phyloP scores from a whole-genome alignment of 805 yeast species.

The Saccharomyces jurei region DNA sequence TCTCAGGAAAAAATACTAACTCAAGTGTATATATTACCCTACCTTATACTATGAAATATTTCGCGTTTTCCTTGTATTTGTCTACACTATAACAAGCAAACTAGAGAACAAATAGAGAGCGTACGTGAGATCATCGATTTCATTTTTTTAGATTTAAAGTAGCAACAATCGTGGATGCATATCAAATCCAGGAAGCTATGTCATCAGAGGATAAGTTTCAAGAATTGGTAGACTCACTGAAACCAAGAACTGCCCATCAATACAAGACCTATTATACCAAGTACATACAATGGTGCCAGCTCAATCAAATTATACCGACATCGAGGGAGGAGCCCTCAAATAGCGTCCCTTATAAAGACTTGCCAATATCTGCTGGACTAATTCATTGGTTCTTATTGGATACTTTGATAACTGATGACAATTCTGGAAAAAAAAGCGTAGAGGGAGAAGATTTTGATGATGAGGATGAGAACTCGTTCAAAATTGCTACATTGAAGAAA shows the following conservation, averaged over 20 bases:
- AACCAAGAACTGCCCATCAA: slow-evolving; percentile 24
- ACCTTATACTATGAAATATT: not conserved
- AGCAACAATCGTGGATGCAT: not conserved
- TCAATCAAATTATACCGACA: slow-evolving; percentile 6
- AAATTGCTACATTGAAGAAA: slow-evolving; percentile 16
- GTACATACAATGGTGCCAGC: slow-evolving; percentile 24
- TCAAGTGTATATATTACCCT: not conserved
- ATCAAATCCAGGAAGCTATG: not conserved
- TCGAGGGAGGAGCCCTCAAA: slow-evolving; percentile 1
- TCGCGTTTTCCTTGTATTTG: not conserved
- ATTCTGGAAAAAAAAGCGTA: not conserved
- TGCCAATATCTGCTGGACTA: slow-evolving; percentile 19
- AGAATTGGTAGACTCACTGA: slow-evolving; percentile 17
- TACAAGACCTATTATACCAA: slow-evolving; percentile 23
- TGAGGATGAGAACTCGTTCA: slow-evolving; percentile 7
- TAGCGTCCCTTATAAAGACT: slow-evolving; percentile 9
- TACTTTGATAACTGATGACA: slow-evolving; percentile 7
- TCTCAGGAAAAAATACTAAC: too few relatives aligned
- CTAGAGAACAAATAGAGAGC: not conserved
- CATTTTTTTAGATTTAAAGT: not conserved
- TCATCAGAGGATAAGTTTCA: slow-evolving; percentile 6
- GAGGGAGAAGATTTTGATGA: not conserved
- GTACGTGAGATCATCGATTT: not conserved
- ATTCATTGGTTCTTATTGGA: slow-evolving; percentile 25
- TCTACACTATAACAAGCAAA: not conserved